Percentiles rank a stretch among this genome's conserved stretches.
Evolutionary conservation across 2,329 filamentous ascomycete genomes (phyloP).

Genomic region (Ophioceras dolichostomum): DNA sequence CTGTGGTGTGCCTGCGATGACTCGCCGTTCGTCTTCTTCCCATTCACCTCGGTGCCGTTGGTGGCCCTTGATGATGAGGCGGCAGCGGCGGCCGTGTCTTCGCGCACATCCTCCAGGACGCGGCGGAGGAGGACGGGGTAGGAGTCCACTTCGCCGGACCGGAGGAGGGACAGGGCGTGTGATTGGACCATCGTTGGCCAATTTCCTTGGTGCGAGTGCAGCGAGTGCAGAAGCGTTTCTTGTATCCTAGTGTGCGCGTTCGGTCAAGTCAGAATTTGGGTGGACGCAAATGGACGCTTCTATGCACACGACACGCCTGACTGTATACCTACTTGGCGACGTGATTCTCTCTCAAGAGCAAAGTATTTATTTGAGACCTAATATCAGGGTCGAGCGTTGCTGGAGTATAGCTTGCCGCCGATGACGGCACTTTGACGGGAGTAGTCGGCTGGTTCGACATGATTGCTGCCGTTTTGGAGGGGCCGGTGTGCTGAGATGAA

Average conservation of each 20-base stretch:
- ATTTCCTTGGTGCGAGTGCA: conserved; percentile 46
- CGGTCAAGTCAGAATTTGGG: no score
- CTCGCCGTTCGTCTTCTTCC: conserved; percentile 18
- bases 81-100: conserved; percentile 27
- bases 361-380: conserved; percentile 48
- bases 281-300: no score
- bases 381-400: conserved; percentile 50
- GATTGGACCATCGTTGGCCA: conserved; percentile 49
- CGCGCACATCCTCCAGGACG: conserved; percentile 49
- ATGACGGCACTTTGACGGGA: conserved; percentile 47
- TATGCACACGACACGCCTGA: no score
- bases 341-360: conserved; percentile 46
- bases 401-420: conserved; percentile 45
- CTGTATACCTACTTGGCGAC: conserved; percentile 37
- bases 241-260: no score
- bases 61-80: conserved; percentile 14
- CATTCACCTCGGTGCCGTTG: conserved; percentile 19
- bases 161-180: conserved; percentile 48
- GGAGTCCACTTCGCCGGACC: conserved; percentile 44
- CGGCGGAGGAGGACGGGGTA: conserved; percentile 49
- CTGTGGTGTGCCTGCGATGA: conserved; percentile 16
- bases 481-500: no score
- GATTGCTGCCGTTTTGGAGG: no score
- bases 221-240: conserved; percentile 48
- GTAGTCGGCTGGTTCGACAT: conserved; percentile 26